These are phyloP conservation scores for Meyerozyma smithsonii DNA, from an alignment of 1,139 yeast species.

Conservation along the genomic window DNA sequence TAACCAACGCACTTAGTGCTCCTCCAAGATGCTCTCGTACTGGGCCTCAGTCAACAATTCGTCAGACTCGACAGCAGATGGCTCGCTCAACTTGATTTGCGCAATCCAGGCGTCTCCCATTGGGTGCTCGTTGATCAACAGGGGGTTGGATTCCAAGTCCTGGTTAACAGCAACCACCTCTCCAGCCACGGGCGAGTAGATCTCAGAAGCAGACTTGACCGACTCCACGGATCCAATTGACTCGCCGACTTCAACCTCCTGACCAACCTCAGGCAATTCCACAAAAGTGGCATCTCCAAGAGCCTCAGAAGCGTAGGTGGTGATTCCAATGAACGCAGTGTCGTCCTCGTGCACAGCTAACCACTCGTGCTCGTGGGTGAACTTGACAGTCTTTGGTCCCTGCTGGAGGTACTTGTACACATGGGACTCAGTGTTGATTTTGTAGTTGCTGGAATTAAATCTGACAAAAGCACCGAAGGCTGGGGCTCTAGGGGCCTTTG, in stretches of 20 bases:
- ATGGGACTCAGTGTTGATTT: slow-evolving; percentile 47
- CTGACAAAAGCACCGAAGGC: slow-evolving; percentile 14
- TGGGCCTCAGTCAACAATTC: slow-evolving; percentile 47
- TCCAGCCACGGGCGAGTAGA: slow-evolving; percentile 84
- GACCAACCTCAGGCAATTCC: slow-evolving; percentile 81
- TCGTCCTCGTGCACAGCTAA: slow-evolving; percentile 81
- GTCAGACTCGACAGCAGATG: slow-evolving; percentile 21
- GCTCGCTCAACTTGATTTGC: slow-evolving; percentile 55
- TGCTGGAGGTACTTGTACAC: slow-evolving; percentile 46
- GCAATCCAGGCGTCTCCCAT: slow-evolving; percentile 94
- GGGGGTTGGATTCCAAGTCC: slow-evolving; percentile 64
- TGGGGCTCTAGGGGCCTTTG: slow-evolving; percentile 6
- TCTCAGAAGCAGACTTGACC: slow-evolving; percentile 91
- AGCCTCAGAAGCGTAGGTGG: slow-evolving; percentile 96
- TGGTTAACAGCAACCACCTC: slow-evolving; percentile 70
- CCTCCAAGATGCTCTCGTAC: slow-evolving; percentile 59
- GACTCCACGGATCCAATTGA: slow-evolving; percentile 90
- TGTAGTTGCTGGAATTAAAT: slow-evolving; percentile 41
- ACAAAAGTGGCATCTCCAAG: slow-evolving; percentile 94
- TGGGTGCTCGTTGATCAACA: slow-evolving; percentile 80
- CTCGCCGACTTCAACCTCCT: slow-evolving; percentile 66
- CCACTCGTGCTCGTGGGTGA: slow-evolving; percentile 95
- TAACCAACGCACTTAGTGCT: background rate
- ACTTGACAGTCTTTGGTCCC: slow-evolving; percentile 55
- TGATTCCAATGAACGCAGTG: slow-evolving; percentile 82